Evolutionary conservation across 2,329 filamentous ascomycete species (phyloP), one percentile per base, ranked within the genome.

Genomic region (Ophiostoma australiae): DNA sequence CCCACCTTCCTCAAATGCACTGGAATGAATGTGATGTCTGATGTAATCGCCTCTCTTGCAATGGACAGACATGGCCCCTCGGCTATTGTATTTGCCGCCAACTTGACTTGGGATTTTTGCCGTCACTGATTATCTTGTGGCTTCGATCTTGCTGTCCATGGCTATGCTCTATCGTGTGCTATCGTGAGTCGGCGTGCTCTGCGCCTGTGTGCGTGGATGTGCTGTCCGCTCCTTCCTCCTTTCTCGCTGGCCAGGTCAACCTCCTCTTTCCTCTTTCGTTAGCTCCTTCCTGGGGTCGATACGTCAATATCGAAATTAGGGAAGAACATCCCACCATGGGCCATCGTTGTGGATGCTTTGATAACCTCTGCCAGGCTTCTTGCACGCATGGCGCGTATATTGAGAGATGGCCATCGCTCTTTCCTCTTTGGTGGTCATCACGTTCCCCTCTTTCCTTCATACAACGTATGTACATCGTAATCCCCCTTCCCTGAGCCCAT

Each of bases 321-420:
- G 70, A 72, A 70, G 71, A 68, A 31, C 69, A 70, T 70, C 69
- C 71, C 71, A 69, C 71, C 44, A 67, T 67, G 58, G 13, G 13
- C 31, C 15, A 20, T 65, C 13, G 11, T 35, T 65, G 58, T 65
- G 58, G 58, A 35, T 65, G 31, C 52, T 10, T 3, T 58, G 8
- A n/a, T 58, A 31, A 27, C 52, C 23, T 48, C 17, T 58, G 52
- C 52, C 23, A 27, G n/a, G 52, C 52, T 58, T 58, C n/a, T n/a
- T 48, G 44, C 44, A 48, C 44, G 44, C 52, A 58, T n/a, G 52
- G 52, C 52, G 52, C 52, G 52, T 58, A 58, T 58, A 17, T 58
- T n/a, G 23, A 58, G 52, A 58, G n/a, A 58, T 27, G n/a, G 11
- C 4, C 31, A 31, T 65, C 15, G 61, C 31, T 65, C 61, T 65